Base-by-base conservation (phyloP, 352 stramenopile species). In the Blastocystis hominis region DNA sequence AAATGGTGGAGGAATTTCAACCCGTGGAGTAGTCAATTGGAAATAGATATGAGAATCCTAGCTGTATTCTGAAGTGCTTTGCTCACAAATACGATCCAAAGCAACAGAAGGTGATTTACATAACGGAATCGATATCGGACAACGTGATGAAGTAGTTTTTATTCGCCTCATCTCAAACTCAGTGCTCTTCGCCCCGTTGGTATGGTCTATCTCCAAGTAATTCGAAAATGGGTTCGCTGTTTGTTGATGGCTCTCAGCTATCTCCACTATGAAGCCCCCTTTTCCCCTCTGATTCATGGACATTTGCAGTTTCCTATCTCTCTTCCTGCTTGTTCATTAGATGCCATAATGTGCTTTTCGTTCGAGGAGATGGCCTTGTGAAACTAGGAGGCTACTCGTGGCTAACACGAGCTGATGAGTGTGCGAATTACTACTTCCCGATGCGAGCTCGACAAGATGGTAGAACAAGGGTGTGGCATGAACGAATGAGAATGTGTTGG, bases 301-400 rank as follows among this genome's bases (percentile, higher is more conserved):
- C 72, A 84, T 34, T 68, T 84, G 7, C 72, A 84, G 72, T 84
- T 24, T 13, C 3, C 1, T 0, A 5, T 3, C 15, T 47, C 7
- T 10, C 7, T 30, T 30, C 24, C 24, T 5, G 0, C 17, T 13
- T 68, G 13, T 15, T 55, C 30, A n/a, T 1, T 44, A 84, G 72
- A 84, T 84, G 72, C 24, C 72, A 84, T 34, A 84, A 84, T 46
- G 62, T 84, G 44, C 72, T 84, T 20, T 84, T 84, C 46, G 40
- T 84, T 50, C 47, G 72, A 38, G 55, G 72, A 42, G 72, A 84
- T 69, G 72, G 72, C 24, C 53, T 56, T 66, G 72, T 84, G 1
- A 34, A 46, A 9, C 50, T 84, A 24, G 72, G 72, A 15, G 72
- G 72, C 1, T 84, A 84, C 20, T 15, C 72, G 2, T 84, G 72